A percentile compares a stretch with the other conserved stretches of the same genome.
These are phyloP conservation scores for Trypanosoma cruzi DNA, from an alignment of 208 protist species.

Conservation along the genomic window DNA sequence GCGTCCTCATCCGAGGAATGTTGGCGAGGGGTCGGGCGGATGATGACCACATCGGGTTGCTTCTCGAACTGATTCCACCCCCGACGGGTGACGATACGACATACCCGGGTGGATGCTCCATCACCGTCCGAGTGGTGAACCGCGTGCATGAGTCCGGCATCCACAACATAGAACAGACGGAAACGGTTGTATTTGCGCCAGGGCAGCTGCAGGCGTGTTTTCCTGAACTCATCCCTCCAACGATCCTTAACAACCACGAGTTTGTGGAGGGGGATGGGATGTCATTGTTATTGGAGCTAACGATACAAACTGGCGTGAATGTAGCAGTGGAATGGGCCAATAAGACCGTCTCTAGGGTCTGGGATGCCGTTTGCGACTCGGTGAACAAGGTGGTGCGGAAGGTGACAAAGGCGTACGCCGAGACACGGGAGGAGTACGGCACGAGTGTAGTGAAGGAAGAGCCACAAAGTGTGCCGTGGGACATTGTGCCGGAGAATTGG, in stretches of 20 bases:
- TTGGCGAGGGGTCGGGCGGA: conserved; percentile 19
- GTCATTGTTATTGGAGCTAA: conserved; percentile 48
- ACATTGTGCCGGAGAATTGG: conserved; percentile 60
- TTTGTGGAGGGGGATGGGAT: conserved; percentile 36
- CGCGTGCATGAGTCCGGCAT: conserved; percentile 14
- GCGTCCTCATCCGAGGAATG: conserved; percentile 71
- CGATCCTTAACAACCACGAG: conserved; percentile 29
- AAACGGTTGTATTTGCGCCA: conserved; percentile 31
- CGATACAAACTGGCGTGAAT: conserved; percentile 64
- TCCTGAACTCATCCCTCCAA: conserved; percentile 52
- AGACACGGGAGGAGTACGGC: conserved; percentile 40
- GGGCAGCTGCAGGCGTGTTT: conserved; percentile 47
- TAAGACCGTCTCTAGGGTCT: conserved; percentile 59
- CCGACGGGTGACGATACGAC: conserved; percentile 23
- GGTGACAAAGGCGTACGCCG: conserved; percentile 46
- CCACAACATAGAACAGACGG: conserved; percentile 30
- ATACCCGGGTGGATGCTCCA: conserved; percentile 54
- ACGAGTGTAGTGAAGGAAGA: conserved; percentile 1
- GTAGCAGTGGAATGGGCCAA: conserved; percentile 59
- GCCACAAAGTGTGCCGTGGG: conserved; percentile 48
- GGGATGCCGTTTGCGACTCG: conserved; percentile 53
- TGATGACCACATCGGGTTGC: conserved; percentile 48
- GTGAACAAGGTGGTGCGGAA: conserved; percentile 49
- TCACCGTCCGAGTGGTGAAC: conserved; percentile 51
- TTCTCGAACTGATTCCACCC: conserved; percentile 77